phyloP scores from a whole-genome alignment of 2,329 filamentous ascomycete genomes.

The Phaeosphaeriaceae sp. region DNA sequence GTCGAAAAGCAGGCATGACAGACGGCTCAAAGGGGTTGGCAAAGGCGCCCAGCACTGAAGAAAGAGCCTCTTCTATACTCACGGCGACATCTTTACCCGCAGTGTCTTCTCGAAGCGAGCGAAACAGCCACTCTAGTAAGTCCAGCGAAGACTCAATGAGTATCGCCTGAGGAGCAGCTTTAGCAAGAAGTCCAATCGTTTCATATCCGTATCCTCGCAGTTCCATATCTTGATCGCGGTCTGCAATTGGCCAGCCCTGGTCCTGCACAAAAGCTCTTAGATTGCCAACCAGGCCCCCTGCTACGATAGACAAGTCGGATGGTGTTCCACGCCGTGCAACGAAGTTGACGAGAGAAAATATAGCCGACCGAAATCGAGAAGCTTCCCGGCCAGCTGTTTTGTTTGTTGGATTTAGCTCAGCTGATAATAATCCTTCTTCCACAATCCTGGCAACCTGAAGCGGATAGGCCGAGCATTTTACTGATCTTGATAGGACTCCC shows the following conservation, averaged over 20 bases:
- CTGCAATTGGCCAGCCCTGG: constrained; percentile 81
- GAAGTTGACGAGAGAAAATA: constrained; percentile 89
- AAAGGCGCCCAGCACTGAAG: constrained; percentile 72
- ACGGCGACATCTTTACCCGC: constrained; percentile 76
- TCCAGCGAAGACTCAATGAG: constrained; percentile 59
- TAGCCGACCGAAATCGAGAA: constrained; percentile 77
- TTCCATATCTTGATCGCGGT: constrained; percentile 62
- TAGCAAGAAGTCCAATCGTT: constrained; percentile 81
- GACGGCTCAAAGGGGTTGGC: constrained; percentile 51
- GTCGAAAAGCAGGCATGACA: constrained; percentile 49
- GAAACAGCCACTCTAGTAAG: constrained; percentile 78
- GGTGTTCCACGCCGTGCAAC: constrained; percentile 74
- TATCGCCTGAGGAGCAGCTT: constrained; percentile 66
- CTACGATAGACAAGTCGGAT: constrained; percentile 68
- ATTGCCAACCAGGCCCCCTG: constrained; percentile 69
- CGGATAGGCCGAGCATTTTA: constrained; percentile 72
- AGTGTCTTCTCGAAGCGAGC: constrained; percentile 79
- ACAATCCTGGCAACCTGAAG: constrained; percentile 73
- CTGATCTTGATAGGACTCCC: constrained; percentile 76
- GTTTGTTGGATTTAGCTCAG: constrained; percentile 37
- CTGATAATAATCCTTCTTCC: constrained; percentile 65
- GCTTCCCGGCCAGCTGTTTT: constrained; percentile 71
- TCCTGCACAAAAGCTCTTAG: constrained; percentile 76
- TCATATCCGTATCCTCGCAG: constrained; percentile 86
- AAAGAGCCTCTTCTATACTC: constrained; percentile 87